Base-by-base conservation (phyloP, 345 rosid species). In the Cochlearia excelsa region DNA sequence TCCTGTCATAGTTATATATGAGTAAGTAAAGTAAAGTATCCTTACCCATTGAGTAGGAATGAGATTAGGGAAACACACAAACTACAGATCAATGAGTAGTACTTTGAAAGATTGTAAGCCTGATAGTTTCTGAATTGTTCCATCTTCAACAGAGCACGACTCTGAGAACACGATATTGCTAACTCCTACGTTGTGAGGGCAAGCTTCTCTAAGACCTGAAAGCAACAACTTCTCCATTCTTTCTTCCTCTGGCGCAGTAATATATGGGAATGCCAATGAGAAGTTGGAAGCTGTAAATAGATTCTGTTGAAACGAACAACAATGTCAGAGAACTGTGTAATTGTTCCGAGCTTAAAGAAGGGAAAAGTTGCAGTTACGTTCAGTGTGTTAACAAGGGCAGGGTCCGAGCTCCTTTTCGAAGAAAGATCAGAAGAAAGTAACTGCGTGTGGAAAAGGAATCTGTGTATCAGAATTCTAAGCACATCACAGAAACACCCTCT, bases 261-360 rank as follows among this genome's bases (percentile, higher is more conserved):
- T 81, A 54, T 82, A 93, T 9, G 97, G 99, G 71, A 89, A 93
- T 30, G 95, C 99, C 95, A 89, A 49, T 51, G 99, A 93, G 72
- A 85, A 85, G 66, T 85, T 93, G 70, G 97, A 84, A 38, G 62
- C 69, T 9, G 73, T 69, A 73, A 68, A 84, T 6, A 85, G 82
- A 51, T 31, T 83, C 97, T 93, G 85, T 63, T 30, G 51, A 67
- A 60, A 23, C 62, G 54, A 27, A 79, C 26, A 51, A 64, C 40
- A 30, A 45, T n/a, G 11, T 31, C 38, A 70, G 31, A 38, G 43
- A 57, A 34, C 38, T 63, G 37, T 49, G 8, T 33, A 30, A 10
- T 8, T 16, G 4, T 3, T 7, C 16, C 23, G 4, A 0, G 23
- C 29, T 35, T 1, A 30, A 26, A 43, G 44, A 70, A 38, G 64